Percentiles rank a stretch among this genome's conserved stretches.
Evolutionary conservation across 2,329 filamentous ascomycete species (phyloP).

Genomic region (Claviceps purpurea): DNA sequence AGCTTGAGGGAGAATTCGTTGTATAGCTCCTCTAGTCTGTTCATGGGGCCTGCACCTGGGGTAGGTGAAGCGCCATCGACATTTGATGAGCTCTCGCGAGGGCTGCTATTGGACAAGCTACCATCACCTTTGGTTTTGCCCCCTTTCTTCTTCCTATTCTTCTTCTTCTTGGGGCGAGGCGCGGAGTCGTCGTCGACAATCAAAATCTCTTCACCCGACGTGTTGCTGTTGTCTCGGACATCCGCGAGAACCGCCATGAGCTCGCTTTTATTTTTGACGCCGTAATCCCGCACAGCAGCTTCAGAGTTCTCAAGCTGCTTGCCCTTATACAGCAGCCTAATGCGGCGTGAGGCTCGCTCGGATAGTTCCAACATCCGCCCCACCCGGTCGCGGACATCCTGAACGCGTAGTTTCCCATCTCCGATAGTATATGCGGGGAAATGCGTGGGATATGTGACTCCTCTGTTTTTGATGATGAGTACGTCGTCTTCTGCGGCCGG

Average conservation of each 20-base stretch:
- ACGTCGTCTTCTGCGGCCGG: slow-evolving; percentile 50
- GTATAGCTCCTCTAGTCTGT: slow-evolving; percentile 54
- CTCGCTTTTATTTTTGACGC: slow-evolving; percentile 47
- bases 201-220: slow-evolving; percentile 31
- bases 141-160: slow-evolving; percentile 33
- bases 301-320: slow-evolving; percentile 52
- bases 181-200: slow-evolving; percentile 25
- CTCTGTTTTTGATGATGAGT: slow-evolving; percentile 55
- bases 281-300: slow-evolving; percentile 44
- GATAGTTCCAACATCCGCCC: slow-evolving; percentile 52
- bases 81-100: slow-evolving; percentile 29
- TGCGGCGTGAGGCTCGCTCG: slow-evolving; percentile 33
- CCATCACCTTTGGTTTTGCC: slow-evolving; percentile 20
- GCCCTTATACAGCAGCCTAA: slow-evolving; percentile 65
- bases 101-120: slow-evolving; percentile 27
- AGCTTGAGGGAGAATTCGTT: slow-evolving; percentile 50
- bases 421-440: slow-evolving; percentile 67
- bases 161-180: slow-evolving; percentile 24
- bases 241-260: slow-evolving; percentile 37
- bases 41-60: slow-evolving; percentile 22
- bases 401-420: slow-evolving; percentile 55
- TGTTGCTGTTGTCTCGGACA: slow-evolving; percentile 20
- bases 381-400: slow-evolving; percentile 54
- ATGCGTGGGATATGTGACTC: slow-evolving; percentile 51
- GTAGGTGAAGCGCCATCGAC: slow-evolving; percentile 18